Conservation (phyloP, 1,284 basidiomycete species). For the Boletus semigastroideus region DNA sequence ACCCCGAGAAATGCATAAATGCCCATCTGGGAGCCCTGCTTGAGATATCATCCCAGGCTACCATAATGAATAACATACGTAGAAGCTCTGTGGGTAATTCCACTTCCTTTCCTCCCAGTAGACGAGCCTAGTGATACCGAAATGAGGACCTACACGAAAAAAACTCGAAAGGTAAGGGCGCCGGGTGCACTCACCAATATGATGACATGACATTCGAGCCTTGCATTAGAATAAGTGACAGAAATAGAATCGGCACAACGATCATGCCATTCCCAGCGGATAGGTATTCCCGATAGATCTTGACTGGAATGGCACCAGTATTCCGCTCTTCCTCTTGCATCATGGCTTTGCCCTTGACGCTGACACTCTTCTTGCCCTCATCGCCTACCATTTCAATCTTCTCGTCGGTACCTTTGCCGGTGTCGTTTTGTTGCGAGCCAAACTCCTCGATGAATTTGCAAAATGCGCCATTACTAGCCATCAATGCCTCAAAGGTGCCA, state of each 20-base stretch:
- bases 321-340: conserved; percentile 54
- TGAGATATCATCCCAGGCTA: conserved; percentile 1
- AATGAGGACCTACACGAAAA: not conserved
- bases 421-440: conserved; percentile 47
- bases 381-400: conserved; percentile 26
- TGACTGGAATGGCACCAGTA: conserved; percentile 50
- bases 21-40: conserved; percentile 50
- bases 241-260: conserved; percentile 52
- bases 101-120: conserved; percentile 70
- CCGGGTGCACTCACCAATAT: conserved; percentile 55
- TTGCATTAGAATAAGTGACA: conserved; percentile 56
- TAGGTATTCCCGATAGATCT: conserved; percentile 56
- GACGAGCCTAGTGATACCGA: conserved; percentile 50
- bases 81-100: conserved; percentile 54
- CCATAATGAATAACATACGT: conserved; percentile 40
- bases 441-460: conserved; percentile 69
- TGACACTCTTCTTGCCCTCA: conserved; percentile 27
- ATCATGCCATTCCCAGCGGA: conserved; percentile 55
- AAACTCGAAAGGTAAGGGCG: not conserved
- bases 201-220: conserved; percentile 61
- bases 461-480: conserved; percentile 67
- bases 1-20: conserved; percentile 61
- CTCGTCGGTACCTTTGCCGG: conserved; percentile 28
- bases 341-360: conserved; percentile 27
- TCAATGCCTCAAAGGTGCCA: conserved; percentile 73